phyloP scores from a whole-genome alignment of 2,329 filamentous ascomycete genomes.

The Stemphylium beticola region DNA sequence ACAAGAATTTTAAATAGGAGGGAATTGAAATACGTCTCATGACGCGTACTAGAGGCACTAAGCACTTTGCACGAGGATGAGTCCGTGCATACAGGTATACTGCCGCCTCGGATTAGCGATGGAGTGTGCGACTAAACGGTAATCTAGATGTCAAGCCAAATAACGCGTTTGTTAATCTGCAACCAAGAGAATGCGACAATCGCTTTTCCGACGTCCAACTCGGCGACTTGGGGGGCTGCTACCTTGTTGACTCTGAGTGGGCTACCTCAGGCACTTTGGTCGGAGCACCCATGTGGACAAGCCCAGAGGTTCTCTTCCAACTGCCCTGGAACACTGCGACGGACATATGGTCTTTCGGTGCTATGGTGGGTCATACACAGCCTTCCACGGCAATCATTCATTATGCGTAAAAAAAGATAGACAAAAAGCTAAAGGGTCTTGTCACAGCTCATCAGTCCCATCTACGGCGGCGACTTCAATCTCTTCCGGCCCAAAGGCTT shows the following conservation, averaged over 20 bases:
- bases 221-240: slow-evolving; percentile 42
- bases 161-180: slow-evolving; percentile 48
- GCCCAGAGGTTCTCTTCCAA: slow-evolving; percentile 42
- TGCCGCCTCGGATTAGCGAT: not conserved
- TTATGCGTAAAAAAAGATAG: too few species aligned
- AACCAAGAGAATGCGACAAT: slow-evolving; percentile 20
- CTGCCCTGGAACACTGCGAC: slow-evolving; percentile 45
- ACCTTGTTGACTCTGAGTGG: slow-evolving; percentile 24
- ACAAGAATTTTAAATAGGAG: slow-evolving; percentile 20
- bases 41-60: slow-evolving; percentile 31
- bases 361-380: slow-evolving; percentile 45
- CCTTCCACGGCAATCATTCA: too few species aligned
- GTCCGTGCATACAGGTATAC: slow-evolving; percentile 33
- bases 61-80: slow-evolving; percentile 33
- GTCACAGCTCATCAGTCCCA: slow-evolving; percentile 35
- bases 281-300: slow-evolving; percentile 48
- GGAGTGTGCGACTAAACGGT: not conserved
- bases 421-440: too few species aligned
- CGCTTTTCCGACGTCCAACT: slow-evolving; percentile 47
- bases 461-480: slow-evolving; percentile 34
- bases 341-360: slow-evolving; percentile 52
- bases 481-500: slow-evolving; percentile 34
- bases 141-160: slow-evolving; percentile 43
- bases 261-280: slow-evolving; percentile 37
- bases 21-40: slow-evolving; percentile 27